phyloP scores from a whole-genome alignment of 2,329 filamentous ascomycete genomes.

The Cladosporium sp. region DNA sequence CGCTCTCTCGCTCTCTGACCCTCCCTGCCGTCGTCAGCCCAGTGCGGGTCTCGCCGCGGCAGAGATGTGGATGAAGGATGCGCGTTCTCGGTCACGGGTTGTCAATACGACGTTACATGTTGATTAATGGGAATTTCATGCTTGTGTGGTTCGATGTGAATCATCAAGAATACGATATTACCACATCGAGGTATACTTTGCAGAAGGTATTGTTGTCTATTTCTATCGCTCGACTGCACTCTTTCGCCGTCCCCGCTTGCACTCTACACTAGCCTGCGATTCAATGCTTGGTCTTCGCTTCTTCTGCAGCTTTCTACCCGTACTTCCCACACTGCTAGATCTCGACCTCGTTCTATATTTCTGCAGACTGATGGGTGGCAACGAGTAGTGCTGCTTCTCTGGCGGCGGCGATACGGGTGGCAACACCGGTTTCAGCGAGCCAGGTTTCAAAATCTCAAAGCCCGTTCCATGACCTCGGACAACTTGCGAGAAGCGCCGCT shows the following conservation, averaged over 20 bases:
- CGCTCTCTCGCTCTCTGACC: background rate
- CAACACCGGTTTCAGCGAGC: conserved; percentile 23
- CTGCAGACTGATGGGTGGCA: conserved; percentile 28
- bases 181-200: too few species aligned
- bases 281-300: conserved; percentile 19
- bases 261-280: background rate
- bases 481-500: conserved; percentile 18
- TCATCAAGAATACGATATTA: too few species aligned
- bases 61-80: background rate
- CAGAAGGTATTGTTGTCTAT: background rate
- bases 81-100: too few species aligned
- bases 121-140: too few species aligned
- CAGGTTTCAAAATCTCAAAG: conserved; percentile 33
- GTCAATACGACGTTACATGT: too few species aligned
- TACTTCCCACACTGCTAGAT: conserved; percentile 5
- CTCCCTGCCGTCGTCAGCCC: background rate
- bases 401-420: conserved; percentile 14
- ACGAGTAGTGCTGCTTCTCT: conserved; percentile 17
- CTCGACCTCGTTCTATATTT: conserved; percentile 15
- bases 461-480: conserved; percentile 32
- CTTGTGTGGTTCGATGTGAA: too few species aligned
- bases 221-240: background rate
- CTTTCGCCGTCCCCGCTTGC: background rate
- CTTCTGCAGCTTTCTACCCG: conserved; percentile 29
- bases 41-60: background rate